Percentiles rank a stretch among this genome's conserved stretches.
Evolutionary conservation across 2,329 filamentous ascomycete genomes (phyloP).

Genomic region (Hymenoscyphus occultus): DNA sequence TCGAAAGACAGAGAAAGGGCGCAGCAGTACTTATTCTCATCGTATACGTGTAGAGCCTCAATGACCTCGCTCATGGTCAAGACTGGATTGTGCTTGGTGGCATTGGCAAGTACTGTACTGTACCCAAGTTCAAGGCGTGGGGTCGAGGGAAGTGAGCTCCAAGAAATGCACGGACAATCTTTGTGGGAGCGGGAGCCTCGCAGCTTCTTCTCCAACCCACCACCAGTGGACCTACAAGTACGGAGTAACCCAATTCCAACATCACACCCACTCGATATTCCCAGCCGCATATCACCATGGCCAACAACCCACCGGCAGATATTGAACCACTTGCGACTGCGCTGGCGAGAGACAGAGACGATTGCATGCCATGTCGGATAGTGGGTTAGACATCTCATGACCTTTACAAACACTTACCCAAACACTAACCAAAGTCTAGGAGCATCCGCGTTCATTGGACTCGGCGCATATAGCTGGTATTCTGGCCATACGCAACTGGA

Average conservation of each 20-base stretch:
- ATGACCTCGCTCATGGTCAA: constrained; percentile 76
- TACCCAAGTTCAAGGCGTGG: neutral
- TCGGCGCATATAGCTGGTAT: constrained; percentile 74
- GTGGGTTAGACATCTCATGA: constrained; percentile 27
- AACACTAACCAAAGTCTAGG: constrained; percentile 46
- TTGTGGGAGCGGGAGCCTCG: constrained; percentile 10
- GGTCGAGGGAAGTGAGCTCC: constrained; percentile 1
- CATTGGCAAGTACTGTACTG: neutral
- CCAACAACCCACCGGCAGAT: neutral
- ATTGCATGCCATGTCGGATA: constrained; percentile 36
- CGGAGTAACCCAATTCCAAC: neutral
- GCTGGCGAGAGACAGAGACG: constrained; percentile 38
- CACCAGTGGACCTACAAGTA: neutral
- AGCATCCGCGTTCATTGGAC: constrained; percentile 69
- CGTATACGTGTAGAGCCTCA: constrained; percentile 94
- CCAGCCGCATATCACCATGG: neutral
- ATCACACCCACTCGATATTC: neutral
- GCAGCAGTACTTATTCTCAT: constrained; percentile 78
- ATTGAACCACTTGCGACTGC: constrained; percentile 31
- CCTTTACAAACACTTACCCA: neutral
- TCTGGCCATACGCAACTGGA: constrained; percentile 71
- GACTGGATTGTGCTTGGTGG: neutral
- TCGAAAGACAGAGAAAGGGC: constrained; percentile 14
- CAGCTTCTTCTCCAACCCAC: neutral
- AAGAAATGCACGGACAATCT: neutral